Evolutionary conservation across 2,329 filamentous ascomycete genomes (phyloP).

Genomic region (Clonostachys solani): DNA sequence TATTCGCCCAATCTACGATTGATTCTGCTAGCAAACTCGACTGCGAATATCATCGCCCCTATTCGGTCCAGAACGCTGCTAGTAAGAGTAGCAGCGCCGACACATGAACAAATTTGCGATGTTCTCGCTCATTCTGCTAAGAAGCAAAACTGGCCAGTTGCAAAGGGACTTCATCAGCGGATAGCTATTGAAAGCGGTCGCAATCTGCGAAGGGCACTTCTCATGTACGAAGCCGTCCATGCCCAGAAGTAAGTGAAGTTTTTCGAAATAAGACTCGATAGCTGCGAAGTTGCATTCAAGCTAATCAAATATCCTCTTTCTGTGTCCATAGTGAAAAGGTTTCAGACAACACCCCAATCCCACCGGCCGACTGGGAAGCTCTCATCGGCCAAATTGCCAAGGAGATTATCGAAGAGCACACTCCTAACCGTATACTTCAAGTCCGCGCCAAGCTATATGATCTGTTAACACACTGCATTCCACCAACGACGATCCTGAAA

Average conservation of each 20-base stretch:
- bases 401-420: slow-evolving; percentile 89
- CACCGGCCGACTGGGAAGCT: slow-evolving; percentile 95
- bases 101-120: slow-evolving; percentile 75
- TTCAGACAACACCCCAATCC: slow-evolving; percentile 81
- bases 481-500: slow-evolving; percentile 89
- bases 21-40: slow-evolving; percentile 91
- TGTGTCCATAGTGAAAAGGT: slow-evolving; percentile 70
- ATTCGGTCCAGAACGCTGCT: slow-evolving; percentile 90
- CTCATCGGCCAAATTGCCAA: slow-evolving; percentile 85
- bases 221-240: slow-evolving; percentile 97
- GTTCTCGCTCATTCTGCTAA: slow-evolving; percentile 68
- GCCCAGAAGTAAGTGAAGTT: slow-evolving; percentile 76
- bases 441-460: slow-evolving; percentile 96
- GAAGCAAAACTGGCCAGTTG: slow-evolving; percentile 79
- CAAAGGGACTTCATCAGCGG: slow-evolving; percentile 71
- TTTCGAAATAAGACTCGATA: background rate
- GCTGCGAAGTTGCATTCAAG: background rate
- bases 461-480: slow-evolving; percentile 94
- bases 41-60: slow-evolving; percentile 97
- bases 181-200: slow-evolving; percentile 89
- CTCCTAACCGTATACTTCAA: slow-evolving; percentile 81
- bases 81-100: slow-evolving; percentile 86
- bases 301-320: background rate
- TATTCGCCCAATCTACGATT: slow-evolving; percentile 92
- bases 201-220: slow-evolving; percentile 81